Conservation (phyloP, 768 basidiomycete genomes). For the Suillus ampliporus region DNA sequence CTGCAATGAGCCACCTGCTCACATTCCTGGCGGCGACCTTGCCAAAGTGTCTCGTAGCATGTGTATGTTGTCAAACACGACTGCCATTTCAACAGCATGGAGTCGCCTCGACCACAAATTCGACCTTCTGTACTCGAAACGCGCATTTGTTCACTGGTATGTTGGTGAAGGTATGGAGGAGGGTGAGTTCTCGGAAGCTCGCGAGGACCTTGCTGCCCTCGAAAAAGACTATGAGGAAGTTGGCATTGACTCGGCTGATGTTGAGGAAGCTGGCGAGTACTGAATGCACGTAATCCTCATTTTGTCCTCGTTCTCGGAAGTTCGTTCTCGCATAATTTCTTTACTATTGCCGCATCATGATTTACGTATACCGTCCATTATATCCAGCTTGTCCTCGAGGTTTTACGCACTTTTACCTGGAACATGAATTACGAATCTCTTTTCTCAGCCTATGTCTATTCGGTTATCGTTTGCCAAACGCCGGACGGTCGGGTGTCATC, state of each 20-base stretch:
- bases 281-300: conserved; percentile 31
- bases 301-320: conserved; percentile 30
- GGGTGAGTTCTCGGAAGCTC: conserved; percentile 98
- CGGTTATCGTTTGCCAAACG: background rate
- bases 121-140: conserved; percentile 76
- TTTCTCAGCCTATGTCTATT: conserved; percentile 1
- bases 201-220: conserved; percentile 99
- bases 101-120: conserved; percentile 79
- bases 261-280: conserved; percentile 56
- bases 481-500: conserved; percentile 6
- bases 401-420: conserved; percentile 17
- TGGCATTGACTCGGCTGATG: conserved; percentile 57
- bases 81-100: conserved; percentile 77
- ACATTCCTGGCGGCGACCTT: conserved; percentile 77
- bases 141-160: conserved; percentile 64
- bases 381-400: conserved; percentile 32
- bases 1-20: conserved; percentile 78
- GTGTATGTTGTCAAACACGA: conserved; percentile 82
- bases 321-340: conserved; percentile 38
- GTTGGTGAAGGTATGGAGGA: conserved; percentile 84
- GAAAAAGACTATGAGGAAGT: conserved; percentile 97
- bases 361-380: conserved; percentile 37
- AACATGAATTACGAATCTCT: conserved; percentile 17
- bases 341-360: conserved; percentile 34
- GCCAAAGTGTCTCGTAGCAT: conserved; percentile 77